phyloP scores from a whole-genome alignment of 257 asterid species.

The Gardenia jasminoides region DNA sequence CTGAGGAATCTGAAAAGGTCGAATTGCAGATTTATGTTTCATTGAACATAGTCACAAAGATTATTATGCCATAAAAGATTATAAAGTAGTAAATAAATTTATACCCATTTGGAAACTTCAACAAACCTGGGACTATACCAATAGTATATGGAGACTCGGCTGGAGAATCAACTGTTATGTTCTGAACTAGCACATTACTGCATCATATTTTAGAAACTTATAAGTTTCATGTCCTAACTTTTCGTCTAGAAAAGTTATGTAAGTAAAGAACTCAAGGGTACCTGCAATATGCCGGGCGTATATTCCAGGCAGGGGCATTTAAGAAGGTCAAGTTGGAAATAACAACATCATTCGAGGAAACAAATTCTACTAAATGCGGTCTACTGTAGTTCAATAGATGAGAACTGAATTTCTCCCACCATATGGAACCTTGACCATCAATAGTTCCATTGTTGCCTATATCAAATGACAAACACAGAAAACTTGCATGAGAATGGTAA shows the following conservation, averaged over 20 bases:
- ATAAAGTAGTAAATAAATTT: not conserved
- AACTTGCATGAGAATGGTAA: not conserved
- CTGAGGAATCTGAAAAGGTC: conserved; percentile 79
- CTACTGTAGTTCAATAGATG: conserved; percentile 81
- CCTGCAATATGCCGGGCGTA: conserved; percentile 95
- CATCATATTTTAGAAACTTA: conserved; percentile 19
- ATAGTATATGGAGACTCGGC: conserved; percentile 77
- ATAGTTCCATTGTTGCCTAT: conserved; percentile 93
- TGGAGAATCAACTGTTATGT: conserved; percentile 73
- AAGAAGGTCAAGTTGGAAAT: conserved; percentile 86
- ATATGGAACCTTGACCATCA: conserved; percentile 89
- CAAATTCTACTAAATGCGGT: conserved; percentile 81
- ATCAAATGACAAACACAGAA: not conserved
- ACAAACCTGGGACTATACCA: conserved; percentile 90
- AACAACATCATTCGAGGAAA: conserved; percentile 59
- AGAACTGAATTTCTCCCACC: conserved; percentile 73
- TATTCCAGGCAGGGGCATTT: conserved; percentile 91
- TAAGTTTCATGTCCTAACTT: not conserved
- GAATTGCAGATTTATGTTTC: not conserved
- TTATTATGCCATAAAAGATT: too few species aligned
- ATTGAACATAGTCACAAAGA: not conserved
- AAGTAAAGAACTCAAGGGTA: conserved; percentile 17
- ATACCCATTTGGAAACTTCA: not conserved
- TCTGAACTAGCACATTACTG: conserved; percentile 91
- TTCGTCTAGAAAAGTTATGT: not conserved